Percentiles rank a stretch among this genome's conserved stretches.
phyloP scores from a whole-genome alignment of 306 rosid species.

The Pachyrhizus erosus region DNA sequence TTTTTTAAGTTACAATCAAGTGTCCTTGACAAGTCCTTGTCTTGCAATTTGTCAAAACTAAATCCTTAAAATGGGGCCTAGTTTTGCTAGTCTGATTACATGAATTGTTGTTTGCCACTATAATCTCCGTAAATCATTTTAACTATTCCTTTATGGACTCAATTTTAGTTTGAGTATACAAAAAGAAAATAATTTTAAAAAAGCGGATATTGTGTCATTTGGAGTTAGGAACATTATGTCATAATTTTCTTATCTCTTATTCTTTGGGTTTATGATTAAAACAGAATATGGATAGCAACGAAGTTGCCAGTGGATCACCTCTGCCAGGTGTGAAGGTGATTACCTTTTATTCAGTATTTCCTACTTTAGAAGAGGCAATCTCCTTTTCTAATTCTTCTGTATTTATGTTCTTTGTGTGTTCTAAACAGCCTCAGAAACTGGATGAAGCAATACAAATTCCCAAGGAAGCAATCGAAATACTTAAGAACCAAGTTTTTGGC shows the following conservation, averaged over 20 bases:
- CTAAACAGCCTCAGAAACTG: constrained; percentile 80
- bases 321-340: constrained; percentile 99
- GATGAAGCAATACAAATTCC: constrained; percentile 79
- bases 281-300: constrained; percentile 67
- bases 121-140: background rate
- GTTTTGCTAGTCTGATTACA: constrained; percentile 30
- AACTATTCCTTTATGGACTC: background rate
- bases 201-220: constrained; percentile 22
- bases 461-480: constrained; percentile 80
- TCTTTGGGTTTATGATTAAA: constrained; percentile 49
- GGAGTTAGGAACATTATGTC: constrained; percentile 8
- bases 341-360: constrained; percentile 44
- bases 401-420: constrained; percentile 38
- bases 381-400: constrained; percentile 36
- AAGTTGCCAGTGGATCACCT: constrained; percentile 95
- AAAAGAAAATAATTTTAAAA: background rate
- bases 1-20: background rate
- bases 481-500: constrained; percentile 90
- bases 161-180: background rate
- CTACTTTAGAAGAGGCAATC: constrained; percentile 30
- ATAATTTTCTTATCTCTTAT: constrained; percentile 36
- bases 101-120: constrained; percentile 33
- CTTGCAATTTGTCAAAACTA: constrained; percentile 19
- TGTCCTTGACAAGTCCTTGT: constrained; percentile 6
- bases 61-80: constrained; percentile 28